Evolutionary conservation across 1,284 basidiomycete genomes (phyloP).

Genomic region (Anthracocystis walkeri): DNA sequence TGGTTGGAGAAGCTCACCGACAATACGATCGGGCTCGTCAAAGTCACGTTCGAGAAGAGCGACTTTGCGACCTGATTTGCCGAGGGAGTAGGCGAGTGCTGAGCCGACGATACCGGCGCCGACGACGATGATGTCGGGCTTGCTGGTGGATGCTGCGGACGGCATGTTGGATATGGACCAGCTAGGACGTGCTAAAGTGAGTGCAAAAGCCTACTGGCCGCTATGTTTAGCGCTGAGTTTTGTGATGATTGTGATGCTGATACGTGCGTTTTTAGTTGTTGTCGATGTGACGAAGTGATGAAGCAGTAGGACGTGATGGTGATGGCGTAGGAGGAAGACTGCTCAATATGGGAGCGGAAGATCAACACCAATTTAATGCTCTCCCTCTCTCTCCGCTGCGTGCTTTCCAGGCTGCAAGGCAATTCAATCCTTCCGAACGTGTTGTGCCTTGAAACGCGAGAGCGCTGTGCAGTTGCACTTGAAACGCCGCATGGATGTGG

Average conservation of each 20-base stretch:
- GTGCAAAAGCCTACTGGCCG: constrained; percentile 26
- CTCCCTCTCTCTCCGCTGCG: too few relatives aligned
- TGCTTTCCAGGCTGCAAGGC: too few relatives aligned
- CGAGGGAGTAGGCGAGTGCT: constrained; percentile 64
- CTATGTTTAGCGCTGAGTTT: not conserved
- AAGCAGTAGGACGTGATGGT: not conserved
- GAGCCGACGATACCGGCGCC: constrained; percentile 68
- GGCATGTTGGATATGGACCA: constrained; percentile 30
- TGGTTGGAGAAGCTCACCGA: constrained; percentile 95
- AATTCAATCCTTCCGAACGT: too few relatives aligned
- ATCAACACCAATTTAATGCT: too few relatives aligned
- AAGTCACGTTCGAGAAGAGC: constrained; percentile 76
- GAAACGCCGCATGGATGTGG: not conserved
- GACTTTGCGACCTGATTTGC: constrained; percentile 72
- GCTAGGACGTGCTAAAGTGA: constrained; percentile 8
- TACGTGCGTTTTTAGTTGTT: not conserved
- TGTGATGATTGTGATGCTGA: not conserved
- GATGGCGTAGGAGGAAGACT: too few relatives aligned
- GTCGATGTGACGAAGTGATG: not conserved
- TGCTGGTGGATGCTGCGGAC: not conserved
- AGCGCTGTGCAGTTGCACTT: too few relatives aligned
- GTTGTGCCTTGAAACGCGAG: too few relatives aligned
- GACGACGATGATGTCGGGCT: constrained; percentile 62
- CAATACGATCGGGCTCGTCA: constrained; percentile 92
- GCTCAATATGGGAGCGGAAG: not conserved